These are phyloP conservation scores for Effrenium voratum DNA, from an alignment of 73 alveolate species.

Conservation along the genomic window DNA sequence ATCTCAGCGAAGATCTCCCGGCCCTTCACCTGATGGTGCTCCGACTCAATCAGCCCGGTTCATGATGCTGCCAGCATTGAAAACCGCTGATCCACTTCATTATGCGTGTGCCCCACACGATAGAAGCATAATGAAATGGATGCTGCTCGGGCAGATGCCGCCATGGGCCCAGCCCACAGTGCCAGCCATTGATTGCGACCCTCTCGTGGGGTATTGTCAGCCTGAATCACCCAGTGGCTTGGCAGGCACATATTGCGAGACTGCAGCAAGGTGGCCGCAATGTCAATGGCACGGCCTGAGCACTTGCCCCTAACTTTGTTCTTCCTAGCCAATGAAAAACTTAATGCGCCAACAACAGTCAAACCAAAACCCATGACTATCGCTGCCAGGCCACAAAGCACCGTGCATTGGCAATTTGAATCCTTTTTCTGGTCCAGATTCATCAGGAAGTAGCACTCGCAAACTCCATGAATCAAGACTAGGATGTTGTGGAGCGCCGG, in stretches of 20 bases:
- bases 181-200: neutral
- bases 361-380: neutral
- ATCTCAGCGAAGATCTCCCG: constrained; percentile 8
- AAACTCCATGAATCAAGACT: neutral
- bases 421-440: constrained; percentile 10
- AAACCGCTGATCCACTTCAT: neutral
- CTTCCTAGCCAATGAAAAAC: neutral
- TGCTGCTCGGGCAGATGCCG: too few relatives aligned
- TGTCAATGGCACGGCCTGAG: neutral
- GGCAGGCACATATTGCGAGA: neutral
- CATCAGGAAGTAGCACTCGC: neutral
- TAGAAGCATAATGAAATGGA: neutral
- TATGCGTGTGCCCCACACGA: constrained; percentile 33
- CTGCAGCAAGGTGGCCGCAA: neutral
- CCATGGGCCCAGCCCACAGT: neutral
- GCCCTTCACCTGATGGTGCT: neutral
- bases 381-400: constrained; percentile 5
- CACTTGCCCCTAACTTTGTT: neutral
- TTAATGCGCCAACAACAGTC: neutral
- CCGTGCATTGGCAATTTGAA: neutral
- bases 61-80: neutral
- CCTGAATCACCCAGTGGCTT: neutral
- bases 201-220: constrained; percentile 27
- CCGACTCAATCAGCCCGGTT: neutral
- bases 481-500: neutral